phyloP scores from a whole-genome alignment of 768 basidiomycete genomes.

The Austroboletus eburneus region DNA sequence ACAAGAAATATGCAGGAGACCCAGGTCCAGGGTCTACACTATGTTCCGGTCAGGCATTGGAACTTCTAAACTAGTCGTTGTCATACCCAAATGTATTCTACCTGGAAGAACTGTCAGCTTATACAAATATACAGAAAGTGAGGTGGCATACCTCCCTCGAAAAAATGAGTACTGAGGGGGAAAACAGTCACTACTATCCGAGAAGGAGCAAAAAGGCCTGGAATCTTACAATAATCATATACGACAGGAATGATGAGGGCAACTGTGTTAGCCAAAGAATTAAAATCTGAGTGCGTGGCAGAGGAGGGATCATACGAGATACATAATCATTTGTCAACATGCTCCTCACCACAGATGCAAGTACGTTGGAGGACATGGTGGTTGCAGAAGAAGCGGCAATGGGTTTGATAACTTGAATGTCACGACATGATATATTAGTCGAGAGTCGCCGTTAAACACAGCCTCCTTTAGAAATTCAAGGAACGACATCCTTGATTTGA shows the following conservation, averaged over 20 bases:
- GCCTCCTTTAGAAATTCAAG: no score
- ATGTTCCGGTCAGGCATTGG: not conserved
- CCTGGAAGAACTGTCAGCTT: not conserved
- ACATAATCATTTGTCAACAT: no score
- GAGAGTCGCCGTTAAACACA: no score
- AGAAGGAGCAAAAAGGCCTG: not conserved
- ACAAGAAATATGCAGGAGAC: constrained; percentile 15
- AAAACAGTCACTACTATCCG: not conserved
- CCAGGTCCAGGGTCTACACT: constrained; percentile 11
- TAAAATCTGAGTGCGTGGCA: not conserved
- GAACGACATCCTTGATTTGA: no score
- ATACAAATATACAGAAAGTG: not conserved
- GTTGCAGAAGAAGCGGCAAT: no score
- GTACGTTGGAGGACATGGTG: no score
- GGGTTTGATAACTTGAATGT: no score
- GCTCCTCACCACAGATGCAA: no score
- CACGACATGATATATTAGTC: no score
- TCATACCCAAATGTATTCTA: constrained; percentile 6
- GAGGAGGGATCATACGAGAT: not conserved
- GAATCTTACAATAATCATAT: not conserved
- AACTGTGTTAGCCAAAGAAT: not conserved
- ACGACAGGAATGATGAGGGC: not conserved
- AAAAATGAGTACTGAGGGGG: constrained; percentile 10
- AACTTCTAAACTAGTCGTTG: no score
- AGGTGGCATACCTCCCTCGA: constrained; percentile 7